phyloP scores from a whole-genome alignment of 2,329 filamentous ascomycete species.

The Colletotrichum tanaceti region DNA sequence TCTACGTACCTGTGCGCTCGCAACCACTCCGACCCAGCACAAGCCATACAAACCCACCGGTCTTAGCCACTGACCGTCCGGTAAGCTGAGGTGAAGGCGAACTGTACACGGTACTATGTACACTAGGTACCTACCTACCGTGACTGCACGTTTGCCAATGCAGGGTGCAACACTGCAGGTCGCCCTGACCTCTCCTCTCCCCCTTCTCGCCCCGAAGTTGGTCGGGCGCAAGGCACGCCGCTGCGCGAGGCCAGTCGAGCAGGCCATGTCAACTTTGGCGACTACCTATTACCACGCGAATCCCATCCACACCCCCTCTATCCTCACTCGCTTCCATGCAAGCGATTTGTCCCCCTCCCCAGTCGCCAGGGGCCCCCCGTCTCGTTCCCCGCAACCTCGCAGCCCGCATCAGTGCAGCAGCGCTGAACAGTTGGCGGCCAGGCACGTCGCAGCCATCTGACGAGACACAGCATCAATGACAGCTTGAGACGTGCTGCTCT shows the following conservation, averaged over 20 bases:
- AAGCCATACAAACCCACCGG: background rate
- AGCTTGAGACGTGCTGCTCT: constrained; percentile 19
- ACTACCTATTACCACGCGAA: too few relatives aligned
- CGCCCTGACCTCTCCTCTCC: constrained; percentile 11
- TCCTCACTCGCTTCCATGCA: constrained; percentile 35
- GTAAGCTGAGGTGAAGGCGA: constrained; percentile 6
- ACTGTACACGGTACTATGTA: too few relatives aligned
- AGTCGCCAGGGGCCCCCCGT: constrained; percentile 3
- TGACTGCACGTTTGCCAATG: background rate
- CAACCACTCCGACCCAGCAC: background rate
- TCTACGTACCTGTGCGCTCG: constrained; percentile 16
- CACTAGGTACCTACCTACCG: too few relatives aligned
- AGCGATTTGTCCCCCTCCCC: constrained; percentile 26
- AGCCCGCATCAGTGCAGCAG: constrained; percentile 10
- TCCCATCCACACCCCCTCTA: background rate
- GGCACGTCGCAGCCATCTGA: constrained; percentile 25
- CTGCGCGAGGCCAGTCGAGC: background rate
- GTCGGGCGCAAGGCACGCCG: constrained; percentile 13
- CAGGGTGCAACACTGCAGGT: constrained; percentile 21
- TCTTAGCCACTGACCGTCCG: constrained; percentile 26
- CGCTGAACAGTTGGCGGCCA: background rate
- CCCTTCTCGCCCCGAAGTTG: constrained; percentile 7
- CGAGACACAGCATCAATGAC: constrained; percentile 32
- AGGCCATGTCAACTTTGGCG: background rate
- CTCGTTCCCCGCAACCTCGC: constrained; percentile 12